A percentile compares a stretch with the other conserved stretches of the same genome.
These are phyloP conservation scores for Alternaria dauci DNA, from an alignment of 2,329 filamentous ascomycete species.

Conservation along the genomic window DNA sequence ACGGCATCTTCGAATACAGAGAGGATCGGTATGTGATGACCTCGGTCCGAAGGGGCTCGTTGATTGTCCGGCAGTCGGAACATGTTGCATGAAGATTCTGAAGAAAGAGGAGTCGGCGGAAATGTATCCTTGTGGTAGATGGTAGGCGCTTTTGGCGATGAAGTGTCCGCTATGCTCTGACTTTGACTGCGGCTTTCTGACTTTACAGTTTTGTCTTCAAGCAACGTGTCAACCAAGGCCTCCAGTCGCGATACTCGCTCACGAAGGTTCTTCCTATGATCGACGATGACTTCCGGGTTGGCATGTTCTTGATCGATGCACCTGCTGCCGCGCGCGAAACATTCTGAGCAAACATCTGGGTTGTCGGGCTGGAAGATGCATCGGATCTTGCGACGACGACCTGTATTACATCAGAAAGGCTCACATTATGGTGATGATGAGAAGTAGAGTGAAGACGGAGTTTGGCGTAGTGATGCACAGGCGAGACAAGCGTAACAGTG, in stretches of 20 bases:
- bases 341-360: conserved; percentile 55
- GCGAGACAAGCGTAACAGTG: conserved; percentile 6
- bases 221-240: conserved; percentile 50
- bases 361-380: conserved; percentile 56
- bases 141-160: conserved; percentile 39
- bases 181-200: conserved; percentile 36
- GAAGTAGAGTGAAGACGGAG: conserved; percentile 3
- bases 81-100: conserved; percentile 37
- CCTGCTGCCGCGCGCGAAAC: conserved; percentile 54
- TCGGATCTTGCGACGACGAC: conserved; percentile 60
- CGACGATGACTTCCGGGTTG: conserved; percentile 51
- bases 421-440: background rate
- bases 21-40: conserved; percentile 49
- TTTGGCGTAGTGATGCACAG: conserved; percentile 10
- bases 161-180: conserved; percentile 35
- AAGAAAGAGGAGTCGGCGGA: conserved; percentile 46
- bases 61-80: conserved; percentile 31
- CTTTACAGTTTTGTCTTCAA: conserved; percentile 48
- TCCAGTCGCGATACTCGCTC: conserved; percentile 55
- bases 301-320: conserved; percentile 59
- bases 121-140: conserved; percentile 36
- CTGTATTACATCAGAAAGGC: conserved; percentile 43
- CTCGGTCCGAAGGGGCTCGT: conserved; percentile 34
- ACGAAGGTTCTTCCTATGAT: conserved; percentile 55
- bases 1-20: conserved; percentile 53